Conservation (phyloP, 345 rosid genomes). For the Euphorbia lathyris region DNA sequence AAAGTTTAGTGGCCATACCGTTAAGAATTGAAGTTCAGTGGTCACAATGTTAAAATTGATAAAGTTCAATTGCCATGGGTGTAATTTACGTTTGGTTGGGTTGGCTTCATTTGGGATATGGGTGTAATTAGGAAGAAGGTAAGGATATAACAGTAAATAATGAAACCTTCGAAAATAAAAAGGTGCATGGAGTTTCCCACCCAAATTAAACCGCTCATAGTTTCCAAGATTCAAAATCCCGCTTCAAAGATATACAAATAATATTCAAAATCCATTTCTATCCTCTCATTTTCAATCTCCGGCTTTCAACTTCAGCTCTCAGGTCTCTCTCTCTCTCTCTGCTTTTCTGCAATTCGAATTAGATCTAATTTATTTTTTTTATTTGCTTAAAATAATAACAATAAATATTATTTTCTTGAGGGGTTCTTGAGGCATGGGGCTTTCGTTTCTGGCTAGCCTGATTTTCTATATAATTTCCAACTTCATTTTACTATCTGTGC, state of each 20-base stretch:
- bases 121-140: background rate
- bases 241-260: conserved; percentile 4
- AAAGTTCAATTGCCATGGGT: no score
- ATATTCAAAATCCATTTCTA: background rate
- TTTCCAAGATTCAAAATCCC: conserved; percentile 9
- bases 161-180: conserved; percentile 20
- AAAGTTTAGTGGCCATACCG: no score
- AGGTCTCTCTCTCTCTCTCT: conserved; percentile 18
- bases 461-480: conserved; percentile 1
- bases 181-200: conserved; percentile 30
- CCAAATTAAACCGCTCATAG: conserved; percentile 16
- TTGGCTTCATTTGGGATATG: no score
- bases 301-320: conserved; percentile 4
- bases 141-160: conserved; percentile 4
- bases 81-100: no score
- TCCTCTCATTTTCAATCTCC: background rate
- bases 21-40: no score
- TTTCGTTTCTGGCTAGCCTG: background rate
- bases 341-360: background rate
- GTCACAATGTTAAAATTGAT: no score
- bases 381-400: no score
- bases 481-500: background rate
- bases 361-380: background rate
- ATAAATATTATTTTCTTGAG: background rate
- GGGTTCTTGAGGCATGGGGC: background rate